phyloP scores from a whole-genome alignment of 1,284 basidiomycete genomes.

The Ganoderma boninense region DNA sequence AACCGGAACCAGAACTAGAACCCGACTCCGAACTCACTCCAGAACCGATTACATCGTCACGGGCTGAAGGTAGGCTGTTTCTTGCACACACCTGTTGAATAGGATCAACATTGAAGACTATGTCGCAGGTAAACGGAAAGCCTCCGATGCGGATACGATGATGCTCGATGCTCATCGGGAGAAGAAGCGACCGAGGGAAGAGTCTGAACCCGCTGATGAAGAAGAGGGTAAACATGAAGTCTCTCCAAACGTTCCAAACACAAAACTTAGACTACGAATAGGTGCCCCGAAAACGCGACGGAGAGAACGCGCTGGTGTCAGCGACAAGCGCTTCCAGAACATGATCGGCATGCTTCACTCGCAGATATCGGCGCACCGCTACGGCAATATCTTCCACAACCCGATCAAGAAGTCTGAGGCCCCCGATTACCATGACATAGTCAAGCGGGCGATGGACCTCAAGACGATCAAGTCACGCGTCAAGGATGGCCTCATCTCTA shows the following conservation, averaged over 20 bases:
- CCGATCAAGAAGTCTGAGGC: slow-evolving; percentile 90
- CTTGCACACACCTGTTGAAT: neutral
- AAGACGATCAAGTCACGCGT: slow-evolving; percentile 88
- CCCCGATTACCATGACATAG: slow-evolving; percentile 89
- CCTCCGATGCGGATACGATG: slow-evolving; percentile 57
- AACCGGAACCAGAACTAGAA: neutral
- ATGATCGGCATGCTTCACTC: slow-evolving; percentile 84
- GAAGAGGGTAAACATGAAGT: slow-evolving; percentile 59
- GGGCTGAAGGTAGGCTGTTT: slow-evolving; percentile 25
- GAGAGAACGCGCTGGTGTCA: slow-evolving; percentile 49
- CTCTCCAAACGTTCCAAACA: neutral
- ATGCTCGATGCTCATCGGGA: slow-evolving; percentile 61
- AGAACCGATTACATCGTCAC: neutral
- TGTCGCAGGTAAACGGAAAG: slow-evolving; percentile 65
- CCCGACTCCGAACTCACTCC: neutral
- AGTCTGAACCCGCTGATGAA: slow-evolving; percentile 71
- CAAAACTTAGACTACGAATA: slow-evolving; percentile 38
- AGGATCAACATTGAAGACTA: neutral
- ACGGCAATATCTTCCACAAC: slow-evolving; percentile 90
- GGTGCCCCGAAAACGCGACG: slow-evolving; percentile 31
- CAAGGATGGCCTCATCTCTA: slow-evolving; percentile 83
- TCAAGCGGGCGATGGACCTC: slow-evolving; percentile 92
- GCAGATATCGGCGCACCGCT: slow-evolving; percentile 84
- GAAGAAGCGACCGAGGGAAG: slow-evolving; percentile 71
- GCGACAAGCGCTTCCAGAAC: slow-evolving; percentile 78